Base-by-base conservation (phyloP, 2,329 filamentous ascomycete genomes). In the Leptographium flavum region DNA sequence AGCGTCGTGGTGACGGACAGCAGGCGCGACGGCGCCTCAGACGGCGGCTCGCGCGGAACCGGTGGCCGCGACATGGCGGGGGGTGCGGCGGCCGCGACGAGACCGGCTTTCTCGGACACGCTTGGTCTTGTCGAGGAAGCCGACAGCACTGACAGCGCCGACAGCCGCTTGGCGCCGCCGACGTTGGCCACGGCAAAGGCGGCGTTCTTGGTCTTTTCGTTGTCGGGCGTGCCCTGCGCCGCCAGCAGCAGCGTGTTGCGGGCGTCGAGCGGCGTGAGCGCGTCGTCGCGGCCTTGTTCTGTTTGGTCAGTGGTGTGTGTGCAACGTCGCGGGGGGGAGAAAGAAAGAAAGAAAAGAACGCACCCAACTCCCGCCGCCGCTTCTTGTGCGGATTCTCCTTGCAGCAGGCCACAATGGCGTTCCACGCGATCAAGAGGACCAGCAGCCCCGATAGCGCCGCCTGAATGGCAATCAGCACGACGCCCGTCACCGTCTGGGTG, bases 401-500 rank as follows among this genome's bases (percentile, higher is more conserved):
- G 73, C 79, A 79, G 64, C 81, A 87, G 43, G 79, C 74, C 55
- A 86, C 83, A 58, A 95, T 77, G 39, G 86, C 86, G 58, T 96
- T 96, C 67, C 88, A 84, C 11, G 76, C 74, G 54, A 98, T 94
- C 27, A 96, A 71, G 43, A 96, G 83, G 4, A 86, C 88, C 46
- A 98, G 70, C 22, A 87, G 63, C 50, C 75, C 87, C 6, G 88
- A 94, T 53, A 98, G 67, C 0, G 81, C 75, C 0, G 85, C 85
- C 64, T 98, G 92, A 5, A 96, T 73, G n/a, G 81, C 86, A 53
- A 96, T 92, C 48, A 98, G 73, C 15, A 87, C 85, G n/a, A 96
- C 77, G 45, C 92, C 92, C 15, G 86, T 90, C 42, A 96, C 76
- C 0, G 92, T 96, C 68, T 95, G 87, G 10, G 90, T 95, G 10